A percentile compares a stretch with the other conserved stretches of the same genome.
phyloP scores from a whole-genome alignment of 352 stramenopile genomes.

The Blastocystis sp. region DNA sequence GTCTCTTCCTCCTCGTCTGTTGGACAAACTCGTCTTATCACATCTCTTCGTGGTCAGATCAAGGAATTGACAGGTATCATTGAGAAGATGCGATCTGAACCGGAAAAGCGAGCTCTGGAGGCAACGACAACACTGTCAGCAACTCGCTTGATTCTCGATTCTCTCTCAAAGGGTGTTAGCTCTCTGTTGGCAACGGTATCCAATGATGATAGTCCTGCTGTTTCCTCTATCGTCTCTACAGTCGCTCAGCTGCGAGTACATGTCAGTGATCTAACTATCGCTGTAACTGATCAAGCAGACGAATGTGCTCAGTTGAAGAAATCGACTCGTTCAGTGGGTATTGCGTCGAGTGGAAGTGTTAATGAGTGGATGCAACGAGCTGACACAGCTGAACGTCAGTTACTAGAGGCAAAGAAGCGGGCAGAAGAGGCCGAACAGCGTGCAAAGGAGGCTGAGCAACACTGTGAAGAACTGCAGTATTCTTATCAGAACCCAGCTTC shows the following conservation, averaged over 20 bases:
- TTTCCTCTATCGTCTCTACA: neutral
- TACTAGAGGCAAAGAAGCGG: neutral
- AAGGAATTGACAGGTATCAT: neutral
- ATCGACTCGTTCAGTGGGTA: too few species aligned
- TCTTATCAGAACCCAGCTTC: neutral
- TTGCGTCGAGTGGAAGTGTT: neutral
- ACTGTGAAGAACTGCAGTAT: neutral
- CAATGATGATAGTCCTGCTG: neutral
- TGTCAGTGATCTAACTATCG: neutral
- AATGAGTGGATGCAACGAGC: neutral
- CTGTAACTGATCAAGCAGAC: neutral
- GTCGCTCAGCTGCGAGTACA: neutral
- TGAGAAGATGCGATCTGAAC: neutral
- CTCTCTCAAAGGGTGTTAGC: neutral
- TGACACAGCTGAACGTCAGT: neutral
- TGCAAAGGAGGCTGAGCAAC: neutral
- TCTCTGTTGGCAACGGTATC: neutral
- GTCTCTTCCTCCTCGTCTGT: neutral
- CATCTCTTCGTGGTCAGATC: conserved; percentile 3
- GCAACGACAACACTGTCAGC: neutral
- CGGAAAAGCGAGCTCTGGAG: neutral
- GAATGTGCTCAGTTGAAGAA: too few species aligned
- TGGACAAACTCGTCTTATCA: neutral
- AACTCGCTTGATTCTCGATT: neutral
- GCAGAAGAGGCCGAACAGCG: neutral